Evolutionary conservation across 768 basidiomycete genomes (phyloP), one percentile per base, ranked within the genome.

Genomic region (Russula emetica): DNA sequence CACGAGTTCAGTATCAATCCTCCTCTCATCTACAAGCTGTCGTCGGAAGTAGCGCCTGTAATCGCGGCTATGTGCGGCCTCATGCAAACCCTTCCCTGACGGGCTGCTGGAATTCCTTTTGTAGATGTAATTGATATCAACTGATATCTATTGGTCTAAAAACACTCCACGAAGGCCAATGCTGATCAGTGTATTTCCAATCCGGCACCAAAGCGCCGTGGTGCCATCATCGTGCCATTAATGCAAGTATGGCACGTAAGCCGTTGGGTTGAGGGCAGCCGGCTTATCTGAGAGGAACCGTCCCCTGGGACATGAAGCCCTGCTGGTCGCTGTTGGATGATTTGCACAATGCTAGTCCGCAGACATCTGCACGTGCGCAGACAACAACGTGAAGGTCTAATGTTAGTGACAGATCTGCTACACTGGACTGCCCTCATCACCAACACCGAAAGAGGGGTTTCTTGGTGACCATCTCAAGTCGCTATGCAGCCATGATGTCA

Each of bases 391-490:
- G n/a, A 58, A 52, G 28, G 14, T 28, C 38, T 26, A 24, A 36
- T 34, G 8, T 36, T n/a, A 34, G 24, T 10, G 42, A 55, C 24
- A 2, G 24, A 50, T 20, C 18, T 38, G 45, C 64, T 67, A 55
- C n/a, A 5, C 30, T 45, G 47, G 36, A 40, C 28, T 53, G 38
- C 66, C 36, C 55, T 47, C 20, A 60, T 71, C 71, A 89, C 86
- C 87, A 92, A 70, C 88, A 90, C 58, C 84, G 82, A 65, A 88
- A 83, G 60, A 92, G 73, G 5, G 90, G 87, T 65, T 81, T 85
- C 61, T 79, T 83, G 66, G 85, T 80, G 26, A 92, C 80, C 50
- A 79, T 85, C 73, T 92, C 91, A 68, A 92, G 74, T 24, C 90
- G 86, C 90, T 92, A 69, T 3, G 30, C 30, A 51, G 18, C 51